phyloP scores from a whole-genome alignment of 805 yeast genomes.

The Saccharomycopsis olivae region DNA sequence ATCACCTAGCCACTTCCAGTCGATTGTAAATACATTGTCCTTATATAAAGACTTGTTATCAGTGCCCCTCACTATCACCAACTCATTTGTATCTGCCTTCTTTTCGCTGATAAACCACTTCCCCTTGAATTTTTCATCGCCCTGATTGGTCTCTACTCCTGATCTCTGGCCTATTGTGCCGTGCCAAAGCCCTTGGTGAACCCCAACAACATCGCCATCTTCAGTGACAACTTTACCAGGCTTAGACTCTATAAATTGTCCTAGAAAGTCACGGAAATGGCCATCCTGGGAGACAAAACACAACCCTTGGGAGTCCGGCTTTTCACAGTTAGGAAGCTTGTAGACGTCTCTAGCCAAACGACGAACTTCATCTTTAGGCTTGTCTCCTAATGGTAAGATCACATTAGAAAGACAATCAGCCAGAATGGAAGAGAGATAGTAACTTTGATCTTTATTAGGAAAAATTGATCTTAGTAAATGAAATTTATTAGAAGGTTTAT shows the following conservation, averaged over 20 bases:
- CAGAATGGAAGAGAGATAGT: conserved; percentile 68
- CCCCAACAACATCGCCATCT: conserved; percentile 68
- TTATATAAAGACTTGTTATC: conserved; percentile 47
- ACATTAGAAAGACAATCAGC: conserved; percentile 33
- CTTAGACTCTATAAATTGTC: conserved; percentile 58
- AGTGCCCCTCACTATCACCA: conserved; percentile 68
- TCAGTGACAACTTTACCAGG: conserved; percentile 77
- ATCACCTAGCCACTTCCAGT: conserved; percentile 41
- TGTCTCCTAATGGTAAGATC: conserved; percentile 74
- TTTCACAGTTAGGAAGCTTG: conserved; percentile 52
- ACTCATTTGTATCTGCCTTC: conserved; percentile 48
- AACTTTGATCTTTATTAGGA: conserved; percentile 75
- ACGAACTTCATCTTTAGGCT: conserved; percentile 65
- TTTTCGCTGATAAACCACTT: conserved; percentile 83
- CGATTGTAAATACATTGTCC: conserved; percentile 25
- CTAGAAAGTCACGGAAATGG: conserved; percentile 59
- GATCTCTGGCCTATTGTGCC: conserved; percentile 90
- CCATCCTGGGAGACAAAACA: conserved; percentile 74
- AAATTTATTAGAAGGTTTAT: conserved; percentile 23
- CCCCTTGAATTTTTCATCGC: conserved; percentile 63
- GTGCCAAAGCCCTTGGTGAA: conserved; percentile 83
- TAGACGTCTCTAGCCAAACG: conserved; percentile 42
- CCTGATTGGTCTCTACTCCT: conserved; percentile 81
- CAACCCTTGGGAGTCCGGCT: conserved; percentile 89
- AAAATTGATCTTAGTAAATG: conserved; percentile 52